Evolutionary conservation across 2,329 filamentous ascomycete genomes (phyloP).

Genomic region (Triangularia setosa): DNA sequence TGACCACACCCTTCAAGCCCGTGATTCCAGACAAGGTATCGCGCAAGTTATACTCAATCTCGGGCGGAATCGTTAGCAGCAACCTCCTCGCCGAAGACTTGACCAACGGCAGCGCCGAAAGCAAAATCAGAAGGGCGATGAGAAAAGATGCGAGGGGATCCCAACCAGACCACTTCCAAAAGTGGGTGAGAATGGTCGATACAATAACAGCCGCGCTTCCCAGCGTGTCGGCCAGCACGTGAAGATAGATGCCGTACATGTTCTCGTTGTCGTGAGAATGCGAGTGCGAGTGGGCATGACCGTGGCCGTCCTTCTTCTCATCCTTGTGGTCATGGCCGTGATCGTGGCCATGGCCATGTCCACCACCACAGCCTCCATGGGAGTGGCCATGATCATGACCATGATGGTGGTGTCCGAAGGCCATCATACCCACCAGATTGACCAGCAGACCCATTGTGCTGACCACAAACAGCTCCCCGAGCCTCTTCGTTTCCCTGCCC

Average conservation of each 20-base stretch:
- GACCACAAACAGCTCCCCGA: constrained; percentile 84
- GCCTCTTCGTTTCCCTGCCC: constrained; percentile 75
- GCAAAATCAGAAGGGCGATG: constrained; percentile 88
- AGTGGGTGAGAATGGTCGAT: constrained; percentile 82
- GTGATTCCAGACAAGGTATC: constrained; percentile 81
- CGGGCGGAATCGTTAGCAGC: constrained; percentile 77
- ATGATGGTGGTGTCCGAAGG: constrained; percentile 70
- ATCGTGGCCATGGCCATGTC: constrained; percentile 40
- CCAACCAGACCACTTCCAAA: constrained; percentile 88
- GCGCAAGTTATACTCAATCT: constrained; percentile 82
- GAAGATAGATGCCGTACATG: constrained; percentile 95
- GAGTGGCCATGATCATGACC: constrained; percentile 43
- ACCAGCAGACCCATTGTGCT: constrained; percentile 82
- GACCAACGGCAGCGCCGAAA: constrained; percentile 86
- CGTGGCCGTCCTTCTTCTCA: constrained; percentile 28
- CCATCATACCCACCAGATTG: constrained; percentile 87
- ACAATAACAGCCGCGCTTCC: constrained; percentile 92
- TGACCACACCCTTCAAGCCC: constrained; percentile 76
- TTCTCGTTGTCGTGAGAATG: constrained; percentile 86
- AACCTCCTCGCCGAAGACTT: constrained; percentile 77
- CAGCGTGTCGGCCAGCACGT: constrained; percentile 90
- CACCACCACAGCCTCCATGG: constrained; percentile 14
- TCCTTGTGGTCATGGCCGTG: constrained; percentile 38
- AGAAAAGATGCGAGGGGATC: constrained; percentile 91
- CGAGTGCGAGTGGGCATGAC: constrained; percentile 31